Evolutionary conservation across 805 yeast species (phyloP).

Genomic region (Candida tallmaniae): DNA sequence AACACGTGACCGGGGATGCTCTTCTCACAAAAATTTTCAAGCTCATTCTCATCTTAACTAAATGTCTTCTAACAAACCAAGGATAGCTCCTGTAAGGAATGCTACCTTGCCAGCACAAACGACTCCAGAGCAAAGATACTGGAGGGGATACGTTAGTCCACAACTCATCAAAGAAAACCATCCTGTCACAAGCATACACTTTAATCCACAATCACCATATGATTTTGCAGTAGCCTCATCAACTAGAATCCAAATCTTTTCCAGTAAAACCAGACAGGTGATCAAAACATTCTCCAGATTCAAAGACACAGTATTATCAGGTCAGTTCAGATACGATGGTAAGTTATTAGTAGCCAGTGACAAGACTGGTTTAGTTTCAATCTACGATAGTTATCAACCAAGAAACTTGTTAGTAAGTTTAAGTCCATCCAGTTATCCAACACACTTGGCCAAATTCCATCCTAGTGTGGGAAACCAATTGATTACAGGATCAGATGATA

Average conservation of each 20-base stretch:
- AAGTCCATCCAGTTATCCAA: conserved; percentile 80
- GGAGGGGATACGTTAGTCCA: conserved; percentile 83
- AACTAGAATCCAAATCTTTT: conserved; percentile 86
- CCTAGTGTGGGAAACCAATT: conserved; percentile 69
- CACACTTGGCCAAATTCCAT: conserved; percentile 91
- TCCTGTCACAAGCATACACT: conserved; percentile 81
- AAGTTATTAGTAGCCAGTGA: conserved; percentile 90
- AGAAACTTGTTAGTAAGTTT: conserved; percentile 75
- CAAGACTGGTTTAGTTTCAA: conserved; percentile 88
- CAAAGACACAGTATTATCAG: conserved; percentile 88
- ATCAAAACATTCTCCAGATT: conserved; percentile 80
- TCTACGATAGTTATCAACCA: conserved; percentile 80
- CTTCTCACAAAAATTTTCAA: conserved; percentile 7
- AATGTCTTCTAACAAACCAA: conserved; percentile 75
- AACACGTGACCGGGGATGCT: conserved; percentile 4
- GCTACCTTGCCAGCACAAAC: conserved; percentile 80
- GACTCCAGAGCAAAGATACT: conserved; percentile 89
- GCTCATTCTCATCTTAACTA: conserved; percentile 1
- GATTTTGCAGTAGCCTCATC: conserved; percentile 93
- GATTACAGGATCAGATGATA: conserved; percentile 88
- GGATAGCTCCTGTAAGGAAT: conserved; percentile 60
- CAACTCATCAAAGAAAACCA: conserved; percentile 91
- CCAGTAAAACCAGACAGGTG: conserved; percentile 92
- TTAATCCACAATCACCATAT: conserved; percentile 81
- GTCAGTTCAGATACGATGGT: conserved; percentile 90